Evolutionary conservation across 768 basidiomycete species (phyloP).

Genomic region (Kwoniella newhampshirensis): DNA sequence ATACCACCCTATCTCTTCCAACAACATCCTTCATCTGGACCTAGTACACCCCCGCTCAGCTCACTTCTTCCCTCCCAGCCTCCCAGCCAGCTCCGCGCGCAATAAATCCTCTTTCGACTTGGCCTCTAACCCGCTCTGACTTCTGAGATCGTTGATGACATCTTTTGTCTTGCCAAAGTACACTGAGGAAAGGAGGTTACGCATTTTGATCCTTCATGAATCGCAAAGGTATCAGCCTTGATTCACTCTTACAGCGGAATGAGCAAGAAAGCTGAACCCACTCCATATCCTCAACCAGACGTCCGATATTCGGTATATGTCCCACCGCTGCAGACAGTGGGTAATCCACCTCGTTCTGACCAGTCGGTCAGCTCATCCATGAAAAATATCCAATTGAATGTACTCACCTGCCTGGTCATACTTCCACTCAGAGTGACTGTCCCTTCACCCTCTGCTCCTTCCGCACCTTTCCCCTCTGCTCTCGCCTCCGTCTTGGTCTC

Average conservation of each 20-base stretch:
- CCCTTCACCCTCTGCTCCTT: slow-evolving; percentile 61
- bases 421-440: slow-evolving; percentile 86
- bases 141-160: slow-evolving; percentile 86
- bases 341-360: slow-evolving; percentile 80
- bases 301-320: slow-evolving; percentile 91
- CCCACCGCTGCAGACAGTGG: slow-evolving; percentile 74
- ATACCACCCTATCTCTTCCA: too few relatives aligned
- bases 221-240: too few relatives aligned
- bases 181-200: slow-evolving; percentile 81
- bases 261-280: slow-evolving; percentile 27
- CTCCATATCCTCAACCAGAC: slow-evolving; percentile 98
- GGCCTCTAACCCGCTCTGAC: slow-evolving; percentile 79
- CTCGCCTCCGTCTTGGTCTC: slow-evolving; percentile 56
- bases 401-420: slow-evolving; percentile 89
- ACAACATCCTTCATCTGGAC: too few relatives aligned
- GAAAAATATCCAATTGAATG: neutral
- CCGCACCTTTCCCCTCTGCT: slow-evolving; percentile 52
- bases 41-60: too few relatives aligned
- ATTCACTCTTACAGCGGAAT: neutral
- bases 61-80: slow-evolving; percentile 36
- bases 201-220: slow-evolving; percentile 89
- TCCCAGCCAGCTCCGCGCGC: slow-evolving; percentile 71
- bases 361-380: neutral
- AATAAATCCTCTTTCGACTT: slow-evolving; percentile 76
- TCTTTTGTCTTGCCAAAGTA: slow-evolving; percentile 97